These are phyloP conservation scores for Larix kaempferi DNA, from an alignment of 75 land plant genomes.

Conservation along the genomic window DNA sequence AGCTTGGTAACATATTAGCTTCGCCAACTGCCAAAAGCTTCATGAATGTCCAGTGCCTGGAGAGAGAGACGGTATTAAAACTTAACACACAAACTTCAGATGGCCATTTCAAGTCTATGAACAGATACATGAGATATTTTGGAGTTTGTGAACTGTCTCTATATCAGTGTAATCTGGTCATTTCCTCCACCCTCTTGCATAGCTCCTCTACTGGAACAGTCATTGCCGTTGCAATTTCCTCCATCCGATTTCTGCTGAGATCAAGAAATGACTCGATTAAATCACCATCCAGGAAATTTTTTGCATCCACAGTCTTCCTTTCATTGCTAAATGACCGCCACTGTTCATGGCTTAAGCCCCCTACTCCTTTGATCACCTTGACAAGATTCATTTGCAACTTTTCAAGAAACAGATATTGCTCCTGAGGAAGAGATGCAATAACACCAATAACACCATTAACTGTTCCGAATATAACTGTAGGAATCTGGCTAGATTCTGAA, in stretches of 20 bases:
- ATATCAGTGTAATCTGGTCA: constrained; percentile 86
- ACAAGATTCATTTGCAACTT: constrained; percentile 78
- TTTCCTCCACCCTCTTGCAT: constrained; percentile 93
- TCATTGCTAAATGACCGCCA: constrained; percentile 99
- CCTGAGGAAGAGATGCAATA: constrained; percentile 95
- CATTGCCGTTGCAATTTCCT: constrained; percentile 75
- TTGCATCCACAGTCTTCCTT: constrained; percentile 86
- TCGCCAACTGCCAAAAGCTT: no score
- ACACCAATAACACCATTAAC: constrained; percentile 98
- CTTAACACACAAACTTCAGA: no score
- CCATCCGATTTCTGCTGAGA: constrained; percentile 74
- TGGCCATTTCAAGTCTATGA: no score
- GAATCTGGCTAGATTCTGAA: constrained; percentile 85
- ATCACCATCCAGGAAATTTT: constrained; percentile 94
- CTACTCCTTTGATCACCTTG: constrained; percentile 98
- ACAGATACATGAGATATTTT: no score
- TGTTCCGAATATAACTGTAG: constrained; percentile 96
- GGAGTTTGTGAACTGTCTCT: no score
- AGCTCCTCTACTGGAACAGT: constrained; percentile 89
- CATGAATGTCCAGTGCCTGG: no score
- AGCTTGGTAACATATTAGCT: no score
- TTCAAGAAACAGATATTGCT: constrained; percentile 83
- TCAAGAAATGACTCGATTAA: constrained; percentile 96
- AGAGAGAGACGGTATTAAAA: no score
- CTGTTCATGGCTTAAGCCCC: constrained; percentile 95